Evolutionary conservation across 208 protist genomes (phyloP).

Genomic region (Leishmania major): DNA sequence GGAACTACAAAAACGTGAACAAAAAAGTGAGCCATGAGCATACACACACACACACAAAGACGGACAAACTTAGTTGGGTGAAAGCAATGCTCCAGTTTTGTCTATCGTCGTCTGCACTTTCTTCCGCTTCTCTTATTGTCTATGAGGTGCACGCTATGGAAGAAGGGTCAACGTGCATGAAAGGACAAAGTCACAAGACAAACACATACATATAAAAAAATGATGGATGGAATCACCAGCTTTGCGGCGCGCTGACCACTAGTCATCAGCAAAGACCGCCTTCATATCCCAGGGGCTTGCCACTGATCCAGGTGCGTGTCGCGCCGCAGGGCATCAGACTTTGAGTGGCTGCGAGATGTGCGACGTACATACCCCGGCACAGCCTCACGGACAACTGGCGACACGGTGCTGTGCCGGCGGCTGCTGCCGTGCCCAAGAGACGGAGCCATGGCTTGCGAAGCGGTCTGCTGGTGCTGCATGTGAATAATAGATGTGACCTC

Average conservation of each 20-base stretch:
- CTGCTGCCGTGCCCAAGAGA: slow-evolving; percentile 13
- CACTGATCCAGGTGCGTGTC: slow-evolving; percentile 31
- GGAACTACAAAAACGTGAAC: background rate
- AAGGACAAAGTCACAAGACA: background rate
- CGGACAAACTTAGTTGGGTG: background rate
- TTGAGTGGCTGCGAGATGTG: slow-evolving; percentile 25
- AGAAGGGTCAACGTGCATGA: background rate
- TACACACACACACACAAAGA: background rate
- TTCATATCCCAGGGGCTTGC: slow-evolving; percentile 28
- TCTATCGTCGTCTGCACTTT: background rate
- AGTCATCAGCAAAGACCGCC: background rate
- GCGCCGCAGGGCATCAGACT: slow-evolving; percentile 15
- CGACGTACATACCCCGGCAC: slow-evolving; percentile 15
- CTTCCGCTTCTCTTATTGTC: slow-evolving; percentile 1
- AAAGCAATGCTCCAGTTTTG: background rate
- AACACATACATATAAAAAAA: background rate
- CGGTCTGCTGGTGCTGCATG: slow-evolving; percentile 28
- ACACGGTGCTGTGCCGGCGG: slow-evolving; percentile 28
- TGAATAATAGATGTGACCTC: slow-evolving; percentile 76
- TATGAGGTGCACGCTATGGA: slow-evolving; percentile 1
- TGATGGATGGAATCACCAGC: background rate
- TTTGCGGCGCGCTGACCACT: background rate
- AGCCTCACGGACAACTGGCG: slow-evolving; percentile 11
- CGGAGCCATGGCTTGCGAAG: background rate
- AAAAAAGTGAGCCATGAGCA: background rate